Evolutionary conservation across 2,329 filamentous ascomycete genomes (phyloP).

Genomic region (Venturia nashicola): DNA sequence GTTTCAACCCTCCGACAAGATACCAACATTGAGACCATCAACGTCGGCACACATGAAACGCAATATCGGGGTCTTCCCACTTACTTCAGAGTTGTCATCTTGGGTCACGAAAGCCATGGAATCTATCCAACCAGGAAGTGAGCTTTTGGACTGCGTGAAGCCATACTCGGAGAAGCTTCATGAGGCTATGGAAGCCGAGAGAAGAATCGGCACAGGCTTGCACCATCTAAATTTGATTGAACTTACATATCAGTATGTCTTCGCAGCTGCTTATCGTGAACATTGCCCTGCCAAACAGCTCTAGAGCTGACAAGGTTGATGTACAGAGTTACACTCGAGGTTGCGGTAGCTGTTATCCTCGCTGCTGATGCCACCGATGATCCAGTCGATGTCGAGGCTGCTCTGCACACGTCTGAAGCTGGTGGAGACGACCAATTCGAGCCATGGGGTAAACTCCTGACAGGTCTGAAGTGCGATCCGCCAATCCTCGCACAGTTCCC

Average conservation of each 20-base stretch:
- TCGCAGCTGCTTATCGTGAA: background rate
- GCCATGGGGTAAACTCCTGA: constrained; percentile 5
- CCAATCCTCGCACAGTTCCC: constrained; percentile 6
- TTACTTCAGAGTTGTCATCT: background rate
- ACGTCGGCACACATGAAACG: background rate
- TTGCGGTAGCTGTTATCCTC: background rate
- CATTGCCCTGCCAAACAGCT: background rate
- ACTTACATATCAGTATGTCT: background rate
- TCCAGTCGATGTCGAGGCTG: background rate
- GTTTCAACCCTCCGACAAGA: background rate
- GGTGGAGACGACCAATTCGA: constrained; percentile 5
- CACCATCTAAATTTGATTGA: constrained; percentile 7
- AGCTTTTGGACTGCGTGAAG: background rate
- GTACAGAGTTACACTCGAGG: background rate
- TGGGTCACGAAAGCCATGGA: background rate
- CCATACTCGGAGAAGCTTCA: background rate
- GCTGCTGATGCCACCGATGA: background rate
- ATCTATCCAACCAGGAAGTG: background rate
- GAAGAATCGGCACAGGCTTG: constrained; percentile 3
- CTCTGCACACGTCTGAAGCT: background rate
- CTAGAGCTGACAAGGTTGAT: background rate
- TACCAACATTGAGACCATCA: background rate
- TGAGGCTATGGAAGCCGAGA: background rate
- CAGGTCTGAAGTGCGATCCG: constrained; percentile 6
- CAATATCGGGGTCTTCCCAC: background rate